Evolutionary conservation across 495 filamentous ascomycete genomes (phyloP).

Genomic region (Trichocladium antarcticum): DNA sequence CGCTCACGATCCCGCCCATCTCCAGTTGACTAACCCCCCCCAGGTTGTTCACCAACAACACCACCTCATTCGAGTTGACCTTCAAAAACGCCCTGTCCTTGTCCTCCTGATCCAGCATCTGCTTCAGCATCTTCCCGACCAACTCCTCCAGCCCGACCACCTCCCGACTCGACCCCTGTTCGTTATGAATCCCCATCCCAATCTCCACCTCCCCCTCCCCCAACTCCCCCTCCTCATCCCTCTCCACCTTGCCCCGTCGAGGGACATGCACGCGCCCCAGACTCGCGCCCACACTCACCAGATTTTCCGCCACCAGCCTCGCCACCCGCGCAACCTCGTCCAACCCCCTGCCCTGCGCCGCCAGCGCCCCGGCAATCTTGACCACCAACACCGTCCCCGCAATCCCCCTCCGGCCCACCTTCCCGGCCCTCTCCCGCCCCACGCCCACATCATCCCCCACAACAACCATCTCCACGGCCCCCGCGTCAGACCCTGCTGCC

Average conservation of each 20-base stretch:
- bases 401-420: conserved; percentile 85
- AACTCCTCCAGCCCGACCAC: conserved; percentile 54
- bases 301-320: conserved; percentile 56
- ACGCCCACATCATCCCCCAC: conserved; percentile 96
- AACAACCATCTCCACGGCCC: conserved; percentile 81
- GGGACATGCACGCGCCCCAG: conserved; percentile 89
- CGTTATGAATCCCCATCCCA: conserved; percentile 98
- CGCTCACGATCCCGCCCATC: conserved; percentile 77
- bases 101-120: conserved; percentile 69
- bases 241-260: conserved; percentile 45
- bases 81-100: conserved; percentile 70
- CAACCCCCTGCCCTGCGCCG: conserved; percentile 52
- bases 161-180: conserved; percentile 70
- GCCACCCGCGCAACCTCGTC: conserved; percentile 65
- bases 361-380: conserved; percentile 82
- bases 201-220: conserved; percentile 70
- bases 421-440: conserved; percentile 68
- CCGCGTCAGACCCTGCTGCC: conserved; percentile 72
- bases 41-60: conserved; percentile 85
- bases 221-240: conserved; percentile 46
- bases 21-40: conserved; percentile 87
- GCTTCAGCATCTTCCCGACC: conserved; percentile 66
- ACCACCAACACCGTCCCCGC: conserved; percentile 81
- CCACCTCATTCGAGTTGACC: conserved; percentile 51
- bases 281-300: conserved; percentile 78